Percentiles rank a stretch among this genome's conserved stretches.
These are phyloP conservation scores for Wickerhamomyces sp. DNA, from an alignment of 1,139 yeast species.

Conservation along the genomic window DNA sequence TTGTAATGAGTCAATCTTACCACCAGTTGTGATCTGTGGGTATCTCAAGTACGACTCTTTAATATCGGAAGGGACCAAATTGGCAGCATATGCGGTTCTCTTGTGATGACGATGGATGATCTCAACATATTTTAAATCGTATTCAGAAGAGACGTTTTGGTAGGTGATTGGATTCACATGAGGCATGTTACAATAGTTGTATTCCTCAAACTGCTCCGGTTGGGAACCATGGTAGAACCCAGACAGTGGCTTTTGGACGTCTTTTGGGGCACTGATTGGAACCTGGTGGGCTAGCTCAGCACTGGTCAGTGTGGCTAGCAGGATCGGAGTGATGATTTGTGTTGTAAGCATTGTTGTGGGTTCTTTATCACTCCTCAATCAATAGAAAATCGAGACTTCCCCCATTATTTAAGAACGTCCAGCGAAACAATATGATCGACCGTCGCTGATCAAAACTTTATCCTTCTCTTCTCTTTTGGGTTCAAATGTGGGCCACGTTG, in stretches of 20 bases:
- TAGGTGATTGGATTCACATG: conserved; percentile 29
- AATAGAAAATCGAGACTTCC: too few relatives aligned
- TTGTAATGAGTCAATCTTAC: conserved; percentile 29
- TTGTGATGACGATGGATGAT: conserved; percentile 36
- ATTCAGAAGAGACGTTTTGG: conserved; percentile 19
- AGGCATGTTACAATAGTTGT: conserved; percentile 39
- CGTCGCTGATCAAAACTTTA: too few relatives aligned
- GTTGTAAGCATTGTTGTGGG: not conserved
- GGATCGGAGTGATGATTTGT: not conserved
- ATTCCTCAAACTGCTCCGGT: conserved; percentile 27
- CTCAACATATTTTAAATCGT: conserved; percentile 30
- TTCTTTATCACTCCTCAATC: too few relatives aligned
- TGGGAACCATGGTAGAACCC: conserved; percentile 28
- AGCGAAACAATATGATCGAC: too few relatives aligned
- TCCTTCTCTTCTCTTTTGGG: too few relatives aligned
- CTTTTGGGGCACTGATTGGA: conserved; percentile 12
- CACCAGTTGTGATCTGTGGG: conserved; percentile 34
- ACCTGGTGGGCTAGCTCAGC: conserved; percentile 6
- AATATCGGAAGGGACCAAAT: conserved; percentile 29
- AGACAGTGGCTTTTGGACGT: conserved; percentile 13
- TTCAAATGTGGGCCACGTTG: too few relatives aligned
- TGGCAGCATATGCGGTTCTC: conserved; percentile 32
- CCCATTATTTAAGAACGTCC: too few relatives aligned
- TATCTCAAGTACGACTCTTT: conserved; percentile 24
- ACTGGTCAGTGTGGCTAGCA: conserved; percentile 4